phyloP scores from a whole-genome alignment of 2,329 filamentous ascomycete species.

The Verticillium klebahnii region DNA sequence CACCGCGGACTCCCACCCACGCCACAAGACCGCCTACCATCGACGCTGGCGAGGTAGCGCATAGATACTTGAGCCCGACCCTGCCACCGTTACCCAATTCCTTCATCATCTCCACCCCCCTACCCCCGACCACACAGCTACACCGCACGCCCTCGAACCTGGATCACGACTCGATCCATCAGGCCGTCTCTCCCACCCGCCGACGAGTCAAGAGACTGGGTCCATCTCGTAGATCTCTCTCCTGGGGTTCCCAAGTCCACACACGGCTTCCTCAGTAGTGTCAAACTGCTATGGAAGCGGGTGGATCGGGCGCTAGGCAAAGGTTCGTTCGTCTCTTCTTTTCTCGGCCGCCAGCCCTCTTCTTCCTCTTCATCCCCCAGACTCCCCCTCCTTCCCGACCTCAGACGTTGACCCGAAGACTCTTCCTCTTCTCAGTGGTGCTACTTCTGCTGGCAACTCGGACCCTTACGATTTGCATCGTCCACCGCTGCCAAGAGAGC shows the following conservation, averaged over 20 bases:
- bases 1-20: slow-evolving; percentile 7
- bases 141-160: slow-evolving; percentile 2
- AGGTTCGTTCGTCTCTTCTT: slow-evolving; percentile 22
- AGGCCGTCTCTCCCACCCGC: slow-evolving; percentile 5
- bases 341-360: background rate
- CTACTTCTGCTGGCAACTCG: slow-evolving; percentile 21
- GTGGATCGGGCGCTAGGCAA: slow-evolving; percentile 30
- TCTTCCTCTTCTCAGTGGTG: slow-evolving; percentile 17
- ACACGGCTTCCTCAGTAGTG: slow-evolving; percentile 11
- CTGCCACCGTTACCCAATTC: slow-evolving; percentile 9
- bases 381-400: slow-evolving; percentile 2
- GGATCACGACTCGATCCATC: slow-evolving; percentile 5
- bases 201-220: slow-evolving; percentile 15
- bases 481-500: slow-evolving; percentile 15
- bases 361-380: slow-evolving; percentile 2
- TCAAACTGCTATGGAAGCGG: slow-evolving; percentile 33
- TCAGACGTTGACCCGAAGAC: slow-evolving; percentile 7
- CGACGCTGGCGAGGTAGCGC: background rate
- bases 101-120: slow-evolving; percentile 11
- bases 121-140: slow-evolving; percentile 6
- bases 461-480: slow-evolving; percentile 16
- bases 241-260: slow-evolving; percentile 14
- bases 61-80: slow-evolving; percentile 2
- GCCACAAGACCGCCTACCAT: slow-evolving; percentile 6
- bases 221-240: slow-evolving; percentile 11